phyloP scores from a whole-genome alignment of 2,329 filamentous ascomycete species.

The Aspergillus versicolor region DNA sequence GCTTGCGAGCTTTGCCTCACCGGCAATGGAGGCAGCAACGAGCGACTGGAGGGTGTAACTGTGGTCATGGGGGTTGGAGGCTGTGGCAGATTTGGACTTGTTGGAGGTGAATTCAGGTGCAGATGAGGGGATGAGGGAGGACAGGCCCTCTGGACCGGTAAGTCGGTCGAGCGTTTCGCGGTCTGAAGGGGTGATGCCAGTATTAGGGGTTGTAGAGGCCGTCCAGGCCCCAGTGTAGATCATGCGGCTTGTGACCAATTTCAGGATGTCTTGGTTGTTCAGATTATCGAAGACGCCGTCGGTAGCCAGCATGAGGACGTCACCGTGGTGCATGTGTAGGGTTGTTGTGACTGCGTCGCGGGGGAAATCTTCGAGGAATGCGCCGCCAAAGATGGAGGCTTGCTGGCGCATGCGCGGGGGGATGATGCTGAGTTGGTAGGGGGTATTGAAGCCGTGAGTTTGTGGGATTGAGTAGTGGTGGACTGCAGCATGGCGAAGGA shows the following conservation, averaged over 20 bases:
- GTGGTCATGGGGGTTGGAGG: constrained; percentile 18
- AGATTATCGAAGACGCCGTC: constrained; percentile 97
- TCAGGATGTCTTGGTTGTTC: constrained; percentile 83
- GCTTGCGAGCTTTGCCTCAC: constrained; percentile 81
- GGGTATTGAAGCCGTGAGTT: constrained; percentile 96
- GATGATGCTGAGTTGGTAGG: constrained; percentile 88
- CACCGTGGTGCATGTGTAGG: constrained; percentile 78
- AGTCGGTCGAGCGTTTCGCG: constrained; percentile 55
- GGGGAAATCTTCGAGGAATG: constrained; percentile 78
- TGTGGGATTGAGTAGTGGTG: constrained; percentile 81
- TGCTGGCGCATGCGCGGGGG: constrained; percentile 76
- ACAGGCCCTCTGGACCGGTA: constrained; percentile 49
- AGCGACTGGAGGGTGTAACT: constrained; percentile 68
- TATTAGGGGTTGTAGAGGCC: constrained; percentile 49
- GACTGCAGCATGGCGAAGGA: constrained; percentile 81
- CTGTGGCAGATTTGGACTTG: constrained; percentile 9
- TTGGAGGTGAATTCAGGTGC: constrained; percentile 8
- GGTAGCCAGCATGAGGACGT: constrained; percentile 89
- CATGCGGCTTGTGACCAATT: constrained; percentile 77
- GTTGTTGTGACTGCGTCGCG: constrained; percentile 77
- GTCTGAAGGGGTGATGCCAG: constrained; percentile 60
- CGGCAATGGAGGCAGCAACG: constrained; percentile 75
- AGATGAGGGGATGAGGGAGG: constrained; percentile 20
- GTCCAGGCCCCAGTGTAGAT: constrained; percentile 71
- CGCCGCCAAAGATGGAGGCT: constrained; percentile 78